These are phyloP conservation scores for Metschnikowia lachancei DNA, from an alignment of 805 yeast species.

Conservation along the genomic window DNA sequence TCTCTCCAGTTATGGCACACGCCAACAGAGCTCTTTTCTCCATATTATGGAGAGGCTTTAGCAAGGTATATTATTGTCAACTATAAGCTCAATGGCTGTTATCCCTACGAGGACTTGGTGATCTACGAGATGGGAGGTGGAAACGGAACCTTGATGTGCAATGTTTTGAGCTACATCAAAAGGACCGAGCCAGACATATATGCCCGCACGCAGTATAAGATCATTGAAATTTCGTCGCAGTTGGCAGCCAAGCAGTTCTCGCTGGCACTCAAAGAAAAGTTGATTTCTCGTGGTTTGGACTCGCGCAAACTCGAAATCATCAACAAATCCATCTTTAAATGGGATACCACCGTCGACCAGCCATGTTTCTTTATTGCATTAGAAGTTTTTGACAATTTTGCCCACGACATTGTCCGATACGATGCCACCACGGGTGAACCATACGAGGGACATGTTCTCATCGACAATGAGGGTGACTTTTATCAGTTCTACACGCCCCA, in stretches of 20 bases:
- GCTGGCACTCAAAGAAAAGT: constrained; percentile 34
- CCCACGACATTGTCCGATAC: constrained; percentile 78
- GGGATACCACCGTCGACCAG: constrained; percentile 57
- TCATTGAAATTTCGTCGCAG: constrained; percentile 67
- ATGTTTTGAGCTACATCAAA: constrained; percentile 63
- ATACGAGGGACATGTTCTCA: constrained; percentile 71
- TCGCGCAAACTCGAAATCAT: constrained; percentile 57
- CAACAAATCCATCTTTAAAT: constrained; percentile 73
- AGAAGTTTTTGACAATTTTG: constrained; percentile 80
- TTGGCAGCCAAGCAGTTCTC: constrained; percentile 56
- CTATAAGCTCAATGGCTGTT: constrained; percentile 59
- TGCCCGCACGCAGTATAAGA: constrained; percentile 60
- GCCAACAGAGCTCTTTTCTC: constrained; percentile 82
- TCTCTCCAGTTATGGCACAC: constrained; percentile 83
- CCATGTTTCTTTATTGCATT: constrained; percentile 77
- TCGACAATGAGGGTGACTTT: constrained; percentile 72
- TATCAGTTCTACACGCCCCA: constrained; percentile 67
- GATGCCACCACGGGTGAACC: constrained; percentile 67
- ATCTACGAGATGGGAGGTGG: constrained; percentile 92
- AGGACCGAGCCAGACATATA: constrained; percentile 72
- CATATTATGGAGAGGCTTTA: constrained; percentile 80
- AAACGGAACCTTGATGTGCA: constrained; percentile 80
- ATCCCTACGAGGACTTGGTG: constrained; percentile 67
- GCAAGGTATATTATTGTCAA: constrained; percentile 76
- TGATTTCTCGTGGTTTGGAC: constrained; percentile 46